These are phyloP conservation scores for Fraxinus sp. DNA, from an alignment of 305 asterid species.

Conservation along the genomic window DNA sequence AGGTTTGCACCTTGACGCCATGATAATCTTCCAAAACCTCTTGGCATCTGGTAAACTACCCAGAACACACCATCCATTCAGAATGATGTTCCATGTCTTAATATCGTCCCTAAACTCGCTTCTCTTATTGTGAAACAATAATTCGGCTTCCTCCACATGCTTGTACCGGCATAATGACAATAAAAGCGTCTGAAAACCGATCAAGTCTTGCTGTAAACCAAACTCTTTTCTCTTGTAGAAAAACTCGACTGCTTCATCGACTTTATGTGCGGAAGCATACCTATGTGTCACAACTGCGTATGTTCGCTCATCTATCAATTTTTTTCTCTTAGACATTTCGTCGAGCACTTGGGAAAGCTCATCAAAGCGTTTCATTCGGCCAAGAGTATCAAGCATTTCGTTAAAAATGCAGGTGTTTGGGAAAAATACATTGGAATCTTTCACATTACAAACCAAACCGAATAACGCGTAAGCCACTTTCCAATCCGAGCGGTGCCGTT, in stretches of 20 bases:
- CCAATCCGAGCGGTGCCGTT: conserved; percentile 73
- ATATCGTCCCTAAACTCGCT: conserved; percentile 47
- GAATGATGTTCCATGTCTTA: conserved; percentile 71
- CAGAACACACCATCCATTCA: conserved; percentile 78
- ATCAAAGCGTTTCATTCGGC: conserved; percentile 49
- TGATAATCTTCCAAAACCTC: conserved; percentile 76
- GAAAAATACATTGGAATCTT: conserved; percentile 23
- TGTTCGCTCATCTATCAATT: conserved; percentile 42
- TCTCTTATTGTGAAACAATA: conserved; percentile 45
- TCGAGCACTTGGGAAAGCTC: conserved; percentile 62
- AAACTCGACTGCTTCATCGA: conserved; percentile 61
- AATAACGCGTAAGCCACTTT: conserved; percentile 65
- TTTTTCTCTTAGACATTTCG: conserved; percentile 58
- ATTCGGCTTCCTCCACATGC: conserved; percentile 79
- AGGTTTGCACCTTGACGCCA: conserved; percentile 48
- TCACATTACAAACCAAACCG: conserved; percentile 38
- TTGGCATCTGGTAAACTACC: conserved; percentile 72
- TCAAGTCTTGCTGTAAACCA: conserved; percentile 48
- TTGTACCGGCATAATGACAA: conserved; percentile 66
- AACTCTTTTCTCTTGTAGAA: conserved; percentile 44
- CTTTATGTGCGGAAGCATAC: conserved; percentile 56
- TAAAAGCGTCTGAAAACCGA: conserved; percentile 66
- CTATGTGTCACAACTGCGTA: conserved; percentile 45
- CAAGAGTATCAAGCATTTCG: conserved; percentile 61
- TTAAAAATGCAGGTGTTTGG: conserved; percentile 44